These are phyloP conservation scores for Fagopyrum homotropicum DNA, from an alignment of 148 eudicot species.

Conservation along the genomic window DNA sequence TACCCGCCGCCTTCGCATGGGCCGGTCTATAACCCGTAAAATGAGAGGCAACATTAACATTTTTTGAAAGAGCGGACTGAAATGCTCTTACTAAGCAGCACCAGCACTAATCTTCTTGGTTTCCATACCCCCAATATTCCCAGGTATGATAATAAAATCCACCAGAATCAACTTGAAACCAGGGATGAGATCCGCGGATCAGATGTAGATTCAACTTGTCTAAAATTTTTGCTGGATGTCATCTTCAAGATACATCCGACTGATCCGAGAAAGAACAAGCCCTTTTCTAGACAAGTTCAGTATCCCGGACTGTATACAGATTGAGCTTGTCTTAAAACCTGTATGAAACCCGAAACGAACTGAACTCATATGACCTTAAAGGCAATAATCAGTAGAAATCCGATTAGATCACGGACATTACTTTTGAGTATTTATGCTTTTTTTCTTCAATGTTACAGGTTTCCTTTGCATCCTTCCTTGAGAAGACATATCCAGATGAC, in stretches of 20 bases:
- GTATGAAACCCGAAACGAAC: not conserved
- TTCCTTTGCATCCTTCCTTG: not conserved
- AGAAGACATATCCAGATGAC: not conserved
- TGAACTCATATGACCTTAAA: not conserved
- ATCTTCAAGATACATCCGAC: no score
- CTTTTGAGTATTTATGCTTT: not conserved
- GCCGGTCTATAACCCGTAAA: conserved; percentile 74
- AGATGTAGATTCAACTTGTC: no score
- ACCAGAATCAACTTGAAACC: no score
- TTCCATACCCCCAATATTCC: not conserved
- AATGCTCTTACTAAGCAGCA: not conserved
- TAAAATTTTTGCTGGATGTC: no score
- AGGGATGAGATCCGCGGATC: no score
- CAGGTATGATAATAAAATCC: not conserved
- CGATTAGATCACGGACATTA: not conserved
- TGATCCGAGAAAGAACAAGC: no score
- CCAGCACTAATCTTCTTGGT: not conserved
- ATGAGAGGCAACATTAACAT: conserved; percentile 38
- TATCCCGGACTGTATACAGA: no score
- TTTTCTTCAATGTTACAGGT: not conserved
- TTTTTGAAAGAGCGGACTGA: conserved; percentile 23
- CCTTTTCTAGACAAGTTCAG: no score
- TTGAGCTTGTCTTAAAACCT: no score
- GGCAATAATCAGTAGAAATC: not conserved
- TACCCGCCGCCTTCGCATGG: conserved; percentile 67